Conservation (phyloP, 495 filamentous ascomycete species). For the Diplogelasinospora grovesii region DNA sequence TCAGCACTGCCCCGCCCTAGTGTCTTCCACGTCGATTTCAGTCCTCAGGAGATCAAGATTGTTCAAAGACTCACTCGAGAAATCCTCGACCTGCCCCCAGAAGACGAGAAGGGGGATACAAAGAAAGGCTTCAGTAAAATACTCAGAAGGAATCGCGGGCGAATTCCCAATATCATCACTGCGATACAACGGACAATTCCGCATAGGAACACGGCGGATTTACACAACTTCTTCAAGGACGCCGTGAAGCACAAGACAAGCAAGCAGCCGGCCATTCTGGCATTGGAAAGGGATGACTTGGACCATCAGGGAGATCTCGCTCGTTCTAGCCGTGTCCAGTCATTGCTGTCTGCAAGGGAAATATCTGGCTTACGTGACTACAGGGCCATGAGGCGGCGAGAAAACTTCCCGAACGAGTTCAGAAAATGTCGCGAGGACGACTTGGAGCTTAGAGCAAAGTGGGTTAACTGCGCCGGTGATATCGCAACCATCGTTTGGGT, state of each 20-base stretch:
- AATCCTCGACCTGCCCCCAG: not conserved
- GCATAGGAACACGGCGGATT: conserved; percentile 14
- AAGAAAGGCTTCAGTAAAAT: conserved; percentile 21
- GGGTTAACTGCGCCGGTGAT: conserved; percentile 53
- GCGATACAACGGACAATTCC: conserved; percentile 5
- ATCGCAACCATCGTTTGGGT: conserved; percentile 53
- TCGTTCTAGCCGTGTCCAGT: conserved; percentile 22
- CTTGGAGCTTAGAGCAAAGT: conserved; percentile 38
- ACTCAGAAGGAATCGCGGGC: conserved; percentile 3
- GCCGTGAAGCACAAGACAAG: conserved; percentile 12
- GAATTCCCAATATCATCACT: conserved; percentile 1
- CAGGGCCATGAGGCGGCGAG: conserved; percentile 20
- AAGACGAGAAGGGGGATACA: conserved; percentile 1
- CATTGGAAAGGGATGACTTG: conserved; percentile 20
- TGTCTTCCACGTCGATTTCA: conserved; percentile 38
- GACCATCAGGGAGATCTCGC: conserved; percentile 18
- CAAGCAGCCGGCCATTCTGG: conserved; percentile 14
- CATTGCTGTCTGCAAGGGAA: conserved; percentile 35
- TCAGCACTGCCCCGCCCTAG: not conserved
- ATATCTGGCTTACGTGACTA: conserved; percentile 27
- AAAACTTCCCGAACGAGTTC: conserved; percentile 34
- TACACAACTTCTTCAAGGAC: conserved; percentile 31
- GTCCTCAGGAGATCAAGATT: conserved; percentile 45
- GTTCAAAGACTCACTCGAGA: conserved; percentile 1
- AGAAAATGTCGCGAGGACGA: conserved; percentile 38